Evolutionary conservation across 2,329 filamentous ascomycete species (phyloP), one percentile per base, ranked within the genome.

Genomic region (Colletotrichum orchidophilum): DNA sequence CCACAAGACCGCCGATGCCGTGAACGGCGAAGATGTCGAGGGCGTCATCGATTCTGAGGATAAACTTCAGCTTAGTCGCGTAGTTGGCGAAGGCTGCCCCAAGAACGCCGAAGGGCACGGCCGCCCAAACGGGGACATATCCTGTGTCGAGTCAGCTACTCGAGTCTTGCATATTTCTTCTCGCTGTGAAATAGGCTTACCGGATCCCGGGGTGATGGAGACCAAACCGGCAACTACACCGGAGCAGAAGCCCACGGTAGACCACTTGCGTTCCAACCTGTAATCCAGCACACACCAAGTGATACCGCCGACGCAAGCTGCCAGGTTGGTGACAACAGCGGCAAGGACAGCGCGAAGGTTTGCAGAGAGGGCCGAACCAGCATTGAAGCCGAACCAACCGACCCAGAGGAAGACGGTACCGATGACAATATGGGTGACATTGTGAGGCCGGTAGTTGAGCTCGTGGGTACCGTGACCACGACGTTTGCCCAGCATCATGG

Each of bases 351-450:
- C 94, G 59, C 95, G 92, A 78, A 97, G 82, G 81, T 96, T 97
- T 62, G 94, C 94, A 59, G 91, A 87, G 66, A 96, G 85, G 15
- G 94, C 94, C 18, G 92, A 95, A 74, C 94, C 94, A 60, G 93
- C 94, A 77, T 97, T 97, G 90, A 97, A 97, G 58, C 95, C 95
- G 78, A 97, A 97, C 95, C 94, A 97, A 64, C 95, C 95, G 18
- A 97, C 93, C 94, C 95, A 97, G 18, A 97, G 90, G 83, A 97
- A 97, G 57, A 97, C 94, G 3, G 95, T 97, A 33, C 95, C 95
- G 66, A 97, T 93, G 63, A 97, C 94, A 75, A 97, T 95, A 80
- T 97, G 94, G 4, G 94, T 96, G 57, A 97, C 94, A 77, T 97
- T 97, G 85, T 97, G 95, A 11, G 95, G 95, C 61, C 95, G 92